Percentiles rank a stretch among this genome's conserved stretches.
Conservation (phyloP, 2,329 filamentous ascomycete species). For the Ascochyta lentis region DNA sequence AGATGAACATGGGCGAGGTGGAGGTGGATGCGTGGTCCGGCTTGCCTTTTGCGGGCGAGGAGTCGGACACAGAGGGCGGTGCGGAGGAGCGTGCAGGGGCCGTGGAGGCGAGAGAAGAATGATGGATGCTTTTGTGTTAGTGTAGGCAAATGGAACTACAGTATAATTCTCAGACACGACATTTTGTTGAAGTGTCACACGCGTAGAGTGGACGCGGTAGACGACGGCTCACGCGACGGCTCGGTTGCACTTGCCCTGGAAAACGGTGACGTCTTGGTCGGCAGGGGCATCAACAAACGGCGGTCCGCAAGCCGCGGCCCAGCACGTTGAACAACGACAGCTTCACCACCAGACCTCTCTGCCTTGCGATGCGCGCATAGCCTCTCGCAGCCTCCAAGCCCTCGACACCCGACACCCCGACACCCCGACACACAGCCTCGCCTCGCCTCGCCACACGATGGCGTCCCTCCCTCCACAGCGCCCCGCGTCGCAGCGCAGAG, state of each 20-base stretch:
- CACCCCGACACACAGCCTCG: neutral
- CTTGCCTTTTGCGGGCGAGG: neutral
- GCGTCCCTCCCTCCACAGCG: conserved; percentile 52
- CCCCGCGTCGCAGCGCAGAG: conserved; percentile 44
- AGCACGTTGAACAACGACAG: neutral
- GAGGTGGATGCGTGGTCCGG: neutral
- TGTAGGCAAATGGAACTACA: too few species aligned
- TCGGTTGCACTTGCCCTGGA: conserved; percentile 6
- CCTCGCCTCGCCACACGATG: conserved; percentile 35
- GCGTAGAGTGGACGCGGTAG: neutral
- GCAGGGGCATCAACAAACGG: conserved; percentile 14
- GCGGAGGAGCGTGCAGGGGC: neutral
- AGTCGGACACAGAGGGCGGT: neutral
- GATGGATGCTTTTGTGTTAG: neutral
- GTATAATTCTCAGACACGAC: neutral
- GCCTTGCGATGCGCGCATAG: neutral
- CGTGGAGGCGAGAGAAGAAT: neutral
- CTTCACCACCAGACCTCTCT: neutral
- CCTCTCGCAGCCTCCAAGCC: neutral
- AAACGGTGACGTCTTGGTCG: conserved; percentile 13
- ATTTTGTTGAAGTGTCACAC: neutral
- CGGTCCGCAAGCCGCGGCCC: conserved; percentile 7
- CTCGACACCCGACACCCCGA: neutral
- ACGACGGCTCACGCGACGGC: conserved; percentile 1
- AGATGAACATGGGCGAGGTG: neutral